Conservation (phyloP, 2,329 filamentous ascomycete genomes). For the Acrodontium crateriforme region DNA sequence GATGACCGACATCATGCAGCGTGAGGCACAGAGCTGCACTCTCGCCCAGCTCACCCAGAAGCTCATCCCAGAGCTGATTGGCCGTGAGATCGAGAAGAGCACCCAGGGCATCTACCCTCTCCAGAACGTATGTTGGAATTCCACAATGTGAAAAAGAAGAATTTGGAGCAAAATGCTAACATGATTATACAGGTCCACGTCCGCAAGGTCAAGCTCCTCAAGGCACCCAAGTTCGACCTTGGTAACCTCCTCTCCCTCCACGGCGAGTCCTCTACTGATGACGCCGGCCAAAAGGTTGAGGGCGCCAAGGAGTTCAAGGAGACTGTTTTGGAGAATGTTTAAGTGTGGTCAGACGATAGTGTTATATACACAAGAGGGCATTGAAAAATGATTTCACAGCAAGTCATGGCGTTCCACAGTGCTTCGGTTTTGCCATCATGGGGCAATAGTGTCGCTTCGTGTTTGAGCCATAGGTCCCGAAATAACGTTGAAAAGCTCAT, state of each 20-base stretch:
- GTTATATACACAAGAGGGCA: too few relatives aligned
- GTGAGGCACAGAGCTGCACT: constrained; percentile 88
- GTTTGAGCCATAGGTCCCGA: neutral
- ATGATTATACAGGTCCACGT: constrained; percentile 68
- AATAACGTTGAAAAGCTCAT: neutral
- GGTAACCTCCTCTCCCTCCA: constrained; percentile 91
- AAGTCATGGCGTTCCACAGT: constrained; percentile 1
- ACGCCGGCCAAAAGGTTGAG: constrained; percentile 95
- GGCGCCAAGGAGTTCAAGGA: constrained; percentile 85
- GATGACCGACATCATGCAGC: constrained; percentile 98
- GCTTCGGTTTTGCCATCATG: too few relatives aligned
- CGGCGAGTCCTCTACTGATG: constrained; percentile 91
- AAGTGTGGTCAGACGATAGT: constrained; percentile 34
- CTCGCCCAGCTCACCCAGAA: constrained; percentile 94
- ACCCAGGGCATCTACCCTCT: constrained; percentile 99
- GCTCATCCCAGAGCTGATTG: constrained; percentile 98
- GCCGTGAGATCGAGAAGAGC: constrained; percentile 98
- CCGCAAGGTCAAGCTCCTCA: constrained; percentile 99
- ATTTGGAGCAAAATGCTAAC: constrained; percentile 24
- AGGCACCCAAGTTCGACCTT: constrained; percentile 97
- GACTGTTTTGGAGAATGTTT: constrained; percentile 85
- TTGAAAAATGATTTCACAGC: neutral
- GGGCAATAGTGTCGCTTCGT: too few relatives aligned
- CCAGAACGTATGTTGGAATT: constrained; percentile 61
- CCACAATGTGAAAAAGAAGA: neutral